Evolutionary conservation across 208 protist species (phyloP).

Genomic region (Leishmania major): DNA sequence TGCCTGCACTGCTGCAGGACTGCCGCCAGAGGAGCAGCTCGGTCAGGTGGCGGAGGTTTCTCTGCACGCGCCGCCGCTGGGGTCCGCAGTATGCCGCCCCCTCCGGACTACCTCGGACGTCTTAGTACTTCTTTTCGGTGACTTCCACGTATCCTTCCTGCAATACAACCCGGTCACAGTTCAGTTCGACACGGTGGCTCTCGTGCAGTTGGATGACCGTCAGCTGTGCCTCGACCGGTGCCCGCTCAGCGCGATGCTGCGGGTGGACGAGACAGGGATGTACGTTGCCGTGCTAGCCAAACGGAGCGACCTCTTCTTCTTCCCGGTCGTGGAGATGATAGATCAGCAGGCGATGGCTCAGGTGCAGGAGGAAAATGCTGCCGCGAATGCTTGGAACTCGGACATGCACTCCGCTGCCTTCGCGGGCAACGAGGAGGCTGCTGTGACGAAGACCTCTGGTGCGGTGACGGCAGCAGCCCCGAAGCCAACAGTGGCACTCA

Average conservation of each 20-base stretch:
- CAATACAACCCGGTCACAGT: conserved; percentile 61
- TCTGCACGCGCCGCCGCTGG: conserved; percentile 70
- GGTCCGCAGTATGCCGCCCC: conserved; percentile 58
- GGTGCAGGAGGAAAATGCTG: not conserved
- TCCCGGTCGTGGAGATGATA: conserved; percentile 52
- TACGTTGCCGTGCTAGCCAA: conserved; percentile 73
- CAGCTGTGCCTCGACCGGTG: conserved; percentile 45
- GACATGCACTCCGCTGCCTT: conserved; percentile 8
- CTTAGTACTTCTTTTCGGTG: conserved; percentile 77
- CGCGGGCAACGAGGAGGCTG: conserved; percentile 13
- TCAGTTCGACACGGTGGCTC: conserved; percentile 70
- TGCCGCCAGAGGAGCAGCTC: conserved; percentile 19
- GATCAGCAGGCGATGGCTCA: conserved; percentile 9
- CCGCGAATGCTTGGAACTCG: not conserved
- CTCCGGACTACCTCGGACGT: conserved; percentile 55
- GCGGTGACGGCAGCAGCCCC: conserved; percentile 2
- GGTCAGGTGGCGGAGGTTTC: conserved; percentile 47
- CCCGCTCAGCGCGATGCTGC: conserved; percentile 64
- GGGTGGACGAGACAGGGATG: conserved; percentile 62
- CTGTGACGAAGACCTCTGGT: not conserved
- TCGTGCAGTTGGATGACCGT: conserved; percentile 85
- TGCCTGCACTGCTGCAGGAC: conserved; percentile 5
- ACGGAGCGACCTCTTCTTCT: conserved; percentile 70
- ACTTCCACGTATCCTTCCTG: conserved; percentile 86
- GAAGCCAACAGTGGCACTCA: conserved; percentile 39